phyloP scores from a whole-genome alignment of 768 basidiomycete species.

The Macrolepiota albuminosa region DNA sequence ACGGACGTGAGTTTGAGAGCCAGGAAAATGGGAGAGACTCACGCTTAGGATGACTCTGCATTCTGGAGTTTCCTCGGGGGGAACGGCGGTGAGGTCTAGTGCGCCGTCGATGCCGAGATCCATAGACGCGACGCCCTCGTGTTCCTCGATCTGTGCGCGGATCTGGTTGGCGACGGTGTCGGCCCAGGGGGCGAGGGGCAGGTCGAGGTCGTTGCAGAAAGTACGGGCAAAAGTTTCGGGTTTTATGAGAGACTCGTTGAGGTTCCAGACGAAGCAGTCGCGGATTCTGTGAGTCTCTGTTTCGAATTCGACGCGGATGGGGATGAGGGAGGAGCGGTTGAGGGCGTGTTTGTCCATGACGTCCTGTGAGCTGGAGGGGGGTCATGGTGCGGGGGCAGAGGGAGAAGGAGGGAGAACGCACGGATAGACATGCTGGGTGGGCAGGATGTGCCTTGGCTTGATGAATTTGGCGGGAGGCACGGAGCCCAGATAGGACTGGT shows the following conservation, averaged over 20 bases:
- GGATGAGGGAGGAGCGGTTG: conserved; percentile 57
- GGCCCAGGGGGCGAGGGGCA: conserved; percentile 61
- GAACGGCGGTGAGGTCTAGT: conserved; percentile 37
- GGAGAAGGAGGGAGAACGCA: conserved; percentile 37
- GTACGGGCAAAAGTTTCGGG: conserved; percentile 82
- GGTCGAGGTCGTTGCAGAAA: conserved; percentile 86
- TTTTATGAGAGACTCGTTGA: conserved; percentile 81
- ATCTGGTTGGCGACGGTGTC: conserved; percentile 86
- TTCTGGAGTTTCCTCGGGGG: conserved; percentile 59
- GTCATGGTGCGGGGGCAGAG: background rate
- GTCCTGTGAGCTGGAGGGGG: conserved; percentile 51
- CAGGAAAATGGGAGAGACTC: conserved; percentile 21
- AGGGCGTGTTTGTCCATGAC: conserved; percentile 59
- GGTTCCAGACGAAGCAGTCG: conserved; percentile 95
- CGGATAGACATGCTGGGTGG: conserved; percentile 70
- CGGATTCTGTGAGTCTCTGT: conserved; percentile 88
- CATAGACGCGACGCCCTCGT: conserved; percentile 76
- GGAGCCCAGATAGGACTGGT: conserved; percentile 88
- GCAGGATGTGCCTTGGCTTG: conserved; percentile 47
- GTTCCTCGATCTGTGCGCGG: conserved; percentile 86
- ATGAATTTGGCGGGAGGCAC: conserved; percentile 81
- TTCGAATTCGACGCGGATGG: conserved; percentile 94
- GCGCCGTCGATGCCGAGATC: conserved; percentile 63
- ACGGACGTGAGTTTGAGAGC: background rate
- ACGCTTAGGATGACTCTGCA: conserved; percentile 82